phyloP scores from a whole-genome alignment of 208 protist species.

The Crithidia acanthocephali region DNA sequence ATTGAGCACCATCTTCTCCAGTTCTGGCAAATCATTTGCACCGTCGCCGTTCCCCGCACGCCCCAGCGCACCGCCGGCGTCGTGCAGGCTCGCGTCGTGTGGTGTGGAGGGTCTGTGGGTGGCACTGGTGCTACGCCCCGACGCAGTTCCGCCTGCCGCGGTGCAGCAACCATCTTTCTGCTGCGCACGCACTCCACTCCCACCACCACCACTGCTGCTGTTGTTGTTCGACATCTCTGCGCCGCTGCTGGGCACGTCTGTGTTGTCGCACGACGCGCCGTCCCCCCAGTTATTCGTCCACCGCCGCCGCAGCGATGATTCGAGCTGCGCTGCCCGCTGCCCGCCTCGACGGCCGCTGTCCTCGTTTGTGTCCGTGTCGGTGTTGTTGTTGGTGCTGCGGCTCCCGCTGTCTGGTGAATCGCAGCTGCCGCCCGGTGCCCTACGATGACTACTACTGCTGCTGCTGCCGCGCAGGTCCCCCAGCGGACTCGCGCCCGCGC shows the following conservation, averaged over 20 bases:
- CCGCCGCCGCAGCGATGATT: background rate
- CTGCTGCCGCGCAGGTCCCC: conserved; percentile 5
- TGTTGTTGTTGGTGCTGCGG: conserved; percentile 12
- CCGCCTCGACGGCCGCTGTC: background rate
- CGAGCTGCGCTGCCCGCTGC: background rate
- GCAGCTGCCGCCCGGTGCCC: too few species aligned
- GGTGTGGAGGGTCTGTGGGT: too few species aligned
- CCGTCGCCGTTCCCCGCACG: background rate
- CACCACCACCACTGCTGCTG: background rate
- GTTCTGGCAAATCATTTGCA: background rate
- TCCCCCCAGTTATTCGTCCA: conserved; percentile 1
- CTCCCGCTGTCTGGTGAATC: background rate
- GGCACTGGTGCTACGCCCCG: too few species aligned
- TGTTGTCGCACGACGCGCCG: conserved; percentile 9
- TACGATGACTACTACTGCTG: background rate
- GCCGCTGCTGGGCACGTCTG: background rate
- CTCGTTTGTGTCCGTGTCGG: background rate
- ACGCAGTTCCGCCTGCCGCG: too few species aligned
- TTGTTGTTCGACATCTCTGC: background rate
- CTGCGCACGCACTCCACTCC: too few species aligned
- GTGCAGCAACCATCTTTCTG: too few species aligned
- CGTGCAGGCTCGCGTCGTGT: too few species aligned
- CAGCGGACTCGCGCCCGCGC: background rate
- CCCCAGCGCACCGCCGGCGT: too few species aligned
- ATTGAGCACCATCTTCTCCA: conserved; percentile 34